Conservation (phyloP, 805 yeast genomes). For the Wickerhamiella occidentalis region DNA sequence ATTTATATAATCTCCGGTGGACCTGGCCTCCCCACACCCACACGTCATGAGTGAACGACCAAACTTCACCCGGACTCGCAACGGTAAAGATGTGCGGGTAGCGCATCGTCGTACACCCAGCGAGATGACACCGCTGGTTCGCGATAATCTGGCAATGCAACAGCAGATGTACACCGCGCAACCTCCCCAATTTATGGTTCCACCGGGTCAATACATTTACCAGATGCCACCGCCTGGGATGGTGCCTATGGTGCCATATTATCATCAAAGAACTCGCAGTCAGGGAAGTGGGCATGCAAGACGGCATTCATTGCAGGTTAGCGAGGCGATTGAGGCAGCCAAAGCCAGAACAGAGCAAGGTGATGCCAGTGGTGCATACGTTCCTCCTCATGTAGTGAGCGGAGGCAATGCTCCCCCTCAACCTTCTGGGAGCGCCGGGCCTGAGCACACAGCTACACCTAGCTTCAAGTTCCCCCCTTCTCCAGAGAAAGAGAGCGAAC, state of each 20-base stretch:
- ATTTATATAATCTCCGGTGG: constrained; percentile 8
- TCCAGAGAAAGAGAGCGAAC: constrained; percentile 13
- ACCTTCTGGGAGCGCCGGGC: background rate
- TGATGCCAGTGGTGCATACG: background rate
- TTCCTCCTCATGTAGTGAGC: background rate
- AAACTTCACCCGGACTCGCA: constrained; percentile 16
- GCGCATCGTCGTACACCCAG: constrained; percentile 98
- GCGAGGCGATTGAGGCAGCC: constrained; percentile 94
- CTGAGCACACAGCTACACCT: constrained; percentile 5
- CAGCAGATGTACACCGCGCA: constrained; percentile 85
- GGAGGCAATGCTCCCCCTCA: background rate
- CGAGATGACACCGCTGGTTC: constrained; percentile 85
- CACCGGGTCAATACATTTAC: constrained; percentile 30
- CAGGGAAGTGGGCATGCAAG: constrained; percentile 43
- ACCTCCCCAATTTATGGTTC: constrained; percentile 26
- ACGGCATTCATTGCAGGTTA: constrained; percentile 82
- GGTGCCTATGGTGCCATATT: constrained; percentile 8
- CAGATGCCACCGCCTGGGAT: constrained; percentile 15
- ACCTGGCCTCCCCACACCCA: constrained; percentile 2
- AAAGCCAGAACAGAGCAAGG: constrained; percentile 59
- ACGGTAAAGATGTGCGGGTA: constrained; percentile 55
- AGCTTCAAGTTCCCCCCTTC: constrained; percentile 23
- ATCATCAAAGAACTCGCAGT: constrained; percentile 10
- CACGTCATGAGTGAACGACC: constrained; percentile 11
- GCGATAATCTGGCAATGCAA: constrained; percentile 64